Evolutionary conservation across 441 rosid species (phyloP).

Genomic region (Theobroma grandiflorum): DNA sequence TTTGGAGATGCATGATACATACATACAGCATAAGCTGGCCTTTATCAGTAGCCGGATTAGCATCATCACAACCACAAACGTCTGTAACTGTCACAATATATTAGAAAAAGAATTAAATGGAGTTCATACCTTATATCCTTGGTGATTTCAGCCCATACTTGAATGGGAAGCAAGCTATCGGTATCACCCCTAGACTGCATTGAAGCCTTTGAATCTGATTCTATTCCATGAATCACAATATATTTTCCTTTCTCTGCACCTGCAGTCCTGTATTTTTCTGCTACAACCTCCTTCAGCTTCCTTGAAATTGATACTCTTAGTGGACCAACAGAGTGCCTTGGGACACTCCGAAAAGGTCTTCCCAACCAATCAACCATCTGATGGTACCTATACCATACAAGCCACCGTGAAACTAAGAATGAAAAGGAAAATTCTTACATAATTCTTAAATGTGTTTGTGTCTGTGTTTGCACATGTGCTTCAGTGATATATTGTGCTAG

Average conservation of each 20-base stretch:
- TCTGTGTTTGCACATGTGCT: background rate
- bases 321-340: conserved; percentile 69
- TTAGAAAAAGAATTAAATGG: background rate
- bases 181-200: conserved; percentile 88
- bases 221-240: conserved; percentile 88
- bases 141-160: conserved; percentile 72
- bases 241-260: conserved; percentile 84
- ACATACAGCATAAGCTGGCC: background rate
- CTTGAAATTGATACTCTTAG: conserved; percentile 79
- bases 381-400: conserved; percentile 65
- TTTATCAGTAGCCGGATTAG: background rate
- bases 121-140: conserved; percentile 62
- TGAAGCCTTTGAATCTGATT: conserved; percentile 92
- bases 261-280: conserved; percentile 68
- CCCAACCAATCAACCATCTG: conserved; percentile 93
- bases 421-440: background rate
- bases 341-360: conserved; percentile 79
- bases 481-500: background rate
- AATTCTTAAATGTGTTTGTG: background rate
- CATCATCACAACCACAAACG: background rate
- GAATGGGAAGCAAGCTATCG: conserved; percentile 80
- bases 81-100: background rate
- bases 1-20: background rate
- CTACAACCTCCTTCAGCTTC: conserved; percentile 80
- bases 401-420: background rate